Evolutionary conservation across 257 asterid genomes (phyloP), one percentile per base, ranked within the genome.

Genomic region (Phtheirospermum japonicum): DNA sequence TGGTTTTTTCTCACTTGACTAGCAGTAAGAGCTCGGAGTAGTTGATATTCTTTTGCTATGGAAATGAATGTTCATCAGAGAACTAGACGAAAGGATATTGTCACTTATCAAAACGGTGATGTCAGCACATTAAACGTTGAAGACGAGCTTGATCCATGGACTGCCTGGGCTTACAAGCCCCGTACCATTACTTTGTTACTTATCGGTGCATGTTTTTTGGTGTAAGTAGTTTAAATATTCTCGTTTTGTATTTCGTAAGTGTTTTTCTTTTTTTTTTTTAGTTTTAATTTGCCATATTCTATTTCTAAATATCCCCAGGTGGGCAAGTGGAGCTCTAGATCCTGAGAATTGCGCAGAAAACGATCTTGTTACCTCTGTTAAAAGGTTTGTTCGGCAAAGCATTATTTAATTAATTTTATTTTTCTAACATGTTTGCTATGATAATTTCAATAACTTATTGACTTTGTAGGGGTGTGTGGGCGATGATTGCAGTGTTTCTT

Each of bases 81-180:
- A 67, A 79, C 76, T 59, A 77, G 80, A 66, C 59, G 75, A 71
- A 80, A 74, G 77, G 81, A 79, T 71, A 36, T 16, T 42, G 71
- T 39, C 61, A 16, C 70, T 65, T 63, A 81, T 70, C 94, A 84
- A 79, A 92, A 92, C 76, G 95, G 99, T 20, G 76, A 74, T 39
- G 68, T 16, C 33, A 60, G 65, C 70, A 34, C 72, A 33, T 67
- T 71, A 43, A 71, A 50, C 71, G 20, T 74, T 14, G 89, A 85
- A 63, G 93, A 81, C 61, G 98, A 81, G 71, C 82, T 81, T 73
- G 99, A 92, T 71, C 99, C 97, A 16, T 92, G 97, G 99, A 92
- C 95, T 11, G 97, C 97, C 54, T 92, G 97, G 97, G 97, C 97
- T 16, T 92, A 84, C 82, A 89, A 79, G 75, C 99, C 99, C 48